Percentiles rank a stretch among this genome's conserved stretches.
Evolutionary conservation across 2,329 filamentous ascomycete species (phyloP).

Genomic region (Purpureocillium lavendulum): DNA sequence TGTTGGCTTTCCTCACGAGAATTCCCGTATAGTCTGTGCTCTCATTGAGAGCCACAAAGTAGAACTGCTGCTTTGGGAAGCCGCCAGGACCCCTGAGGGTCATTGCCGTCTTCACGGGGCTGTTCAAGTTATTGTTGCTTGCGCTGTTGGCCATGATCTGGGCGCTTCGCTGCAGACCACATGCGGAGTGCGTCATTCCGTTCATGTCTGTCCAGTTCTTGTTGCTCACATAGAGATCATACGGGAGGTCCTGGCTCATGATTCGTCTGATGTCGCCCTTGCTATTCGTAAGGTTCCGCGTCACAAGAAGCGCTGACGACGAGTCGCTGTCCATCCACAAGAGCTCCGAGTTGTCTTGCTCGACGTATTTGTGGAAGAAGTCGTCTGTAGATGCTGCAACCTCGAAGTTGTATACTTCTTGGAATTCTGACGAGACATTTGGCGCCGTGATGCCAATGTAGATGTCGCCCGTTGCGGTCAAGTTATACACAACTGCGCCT

Average conservation of each 20-base stretch:
- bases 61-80: conserved; percentile 80
- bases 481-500: conserved; percentile 59
- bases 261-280: conserved; percentile 45
- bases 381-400: conserved; percentile 75
- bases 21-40: conserved; percentile 67
- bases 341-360: conserved; percentile 42
- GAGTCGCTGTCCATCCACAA: conserved; percentile 81
- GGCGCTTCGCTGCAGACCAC: conserved; percentile 63
- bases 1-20: conserved; percentile 53
- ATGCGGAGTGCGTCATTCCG: conserved; percentile 74
- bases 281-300: conserved; percentile 59
- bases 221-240: conserved; percentile 69
- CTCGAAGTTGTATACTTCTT: conserved; percentile 68
- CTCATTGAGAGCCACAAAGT: conserved; percentile 64
- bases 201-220: conserved; percentile 48
- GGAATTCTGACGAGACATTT: conserved; percentile 48
- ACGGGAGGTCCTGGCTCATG: conserved; percentile 49
- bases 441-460: conserved; percentile 72
- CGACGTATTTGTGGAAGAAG: conserved; percentile 59
- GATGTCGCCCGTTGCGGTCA: conserved; percentile 57
- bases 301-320: conserved; percentile 69
- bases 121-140: conserved; percentile 38
- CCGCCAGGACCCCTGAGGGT: conserved; percentile 58
- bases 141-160: conserved; percentile 46
- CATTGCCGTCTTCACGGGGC: conserved; percentile 52